Evolutionary conservation across 2,329 filamentous ascomycete genomes (phyloP).

Genomic region (Clarireedia paspali): DNA sequence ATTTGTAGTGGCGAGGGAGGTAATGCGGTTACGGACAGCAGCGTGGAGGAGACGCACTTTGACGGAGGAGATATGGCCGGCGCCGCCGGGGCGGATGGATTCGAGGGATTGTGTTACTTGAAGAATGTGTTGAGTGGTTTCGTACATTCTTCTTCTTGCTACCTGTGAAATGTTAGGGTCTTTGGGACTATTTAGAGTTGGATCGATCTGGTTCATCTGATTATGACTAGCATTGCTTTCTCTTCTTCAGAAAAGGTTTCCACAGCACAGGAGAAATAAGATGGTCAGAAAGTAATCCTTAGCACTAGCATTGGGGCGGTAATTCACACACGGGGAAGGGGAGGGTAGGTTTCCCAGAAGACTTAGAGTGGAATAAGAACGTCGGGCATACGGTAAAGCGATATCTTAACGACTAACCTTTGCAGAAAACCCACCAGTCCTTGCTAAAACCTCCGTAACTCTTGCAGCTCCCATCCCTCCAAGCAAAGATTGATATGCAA

Average conservation of each 20-base stretch:
- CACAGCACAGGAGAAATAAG: too few species aligned
- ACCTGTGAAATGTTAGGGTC: constrained; percentile 30
- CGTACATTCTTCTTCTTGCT: constrained; percentile 56
- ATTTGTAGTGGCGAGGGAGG: constrained; percentile 46
- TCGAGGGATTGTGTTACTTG: constrained; percentile 60
- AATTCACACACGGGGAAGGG: too few species aligned
- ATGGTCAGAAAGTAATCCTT: too few species aligned
- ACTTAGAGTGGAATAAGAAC: neutral
- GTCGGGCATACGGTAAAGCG: too few species aligned
- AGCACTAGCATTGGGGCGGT: too few species aligned
- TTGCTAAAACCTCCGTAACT: constrained; percentile 64
- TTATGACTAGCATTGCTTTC: too few species aligned
- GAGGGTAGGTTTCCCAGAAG: too few species aligned
- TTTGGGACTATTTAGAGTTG: neutral
- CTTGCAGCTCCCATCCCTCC: constrained; percentile 66
- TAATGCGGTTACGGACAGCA: constrained; percentile 56
- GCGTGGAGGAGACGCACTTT: constrained; percentile 64
- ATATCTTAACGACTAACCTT: constrained; percentile 28
- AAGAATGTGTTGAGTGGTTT: constrained; percentile 70
- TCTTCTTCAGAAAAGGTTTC: too few species aligned
- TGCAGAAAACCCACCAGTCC: constrained; percentile 66
- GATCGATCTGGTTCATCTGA: neutral
- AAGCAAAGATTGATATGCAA: constrained; percentile 53
- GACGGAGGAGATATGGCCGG: constrained; percentile 56
- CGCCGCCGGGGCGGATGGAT: constrained; percentile 60